Conservation (phyloP, 805 yeast species). For the Saccharomycopsis sp. region DNA sequence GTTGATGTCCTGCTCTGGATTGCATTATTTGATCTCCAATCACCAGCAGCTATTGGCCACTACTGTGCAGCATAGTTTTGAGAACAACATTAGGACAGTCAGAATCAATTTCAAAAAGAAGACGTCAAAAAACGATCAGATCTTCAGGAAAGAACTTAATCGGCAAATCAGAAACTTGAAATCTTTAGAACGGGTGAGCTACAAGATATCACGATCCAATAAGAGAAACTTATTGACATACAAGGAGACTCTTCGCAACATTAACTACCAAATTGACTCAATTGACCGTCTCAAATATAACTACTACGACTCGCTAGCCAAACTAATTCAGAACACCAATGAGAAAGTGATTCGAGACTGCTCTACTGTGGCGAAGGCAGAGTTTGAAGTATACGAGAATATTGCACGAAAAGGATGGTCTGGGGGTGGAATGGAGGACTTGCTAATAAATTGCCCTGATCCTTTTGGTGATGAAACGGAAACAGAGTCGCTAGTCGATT, state of each 20-base stretch:
- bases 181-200: conserved; percentile 54
- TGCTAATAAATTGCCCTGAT: conserved; percentile 59
- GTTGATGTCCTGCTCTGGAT: conserved; percentile 63
- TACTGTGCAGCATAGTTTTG: conserved; percentile 48
- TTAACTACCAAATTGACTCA: conserved; percentile 72
- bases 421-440: conserved; percentile 77
- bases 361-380: conserved; percentile 66
- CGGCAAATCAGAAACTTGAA: conserved; percentile 46
- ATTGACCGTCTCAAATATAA: conserved; percentile 71
- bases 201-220: conserved; percentile 49
- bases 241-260: conserved; percentile 54
- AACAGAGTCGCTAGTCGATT: conserved; percentile 14
- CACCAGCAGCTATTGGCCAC: conserved; percentile 67
- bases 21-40: conserved; percentile 69
- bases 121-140: conserved; percentile 41
- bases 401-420: conserved; percentile 81
- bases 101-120: conserved; percentile 38
- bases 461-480: conserved; percentile 39
- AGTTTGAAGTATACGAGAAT: conserved; percentile 73
- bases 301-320: conserved; percentile 59
- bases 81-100: conserved; percentile 42
- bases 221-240: conserved; percentile 63
- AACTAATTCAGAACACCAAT: conserved; percentile 57
- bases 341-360: conserved; percentile 45
- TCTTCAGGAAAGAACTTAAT: conserved; percentile 48